Evolutionary conservation across 2,329 filamentous ascomycete genomes (phyloP).

Genomic region (Trichoderma gracile): DNA sequence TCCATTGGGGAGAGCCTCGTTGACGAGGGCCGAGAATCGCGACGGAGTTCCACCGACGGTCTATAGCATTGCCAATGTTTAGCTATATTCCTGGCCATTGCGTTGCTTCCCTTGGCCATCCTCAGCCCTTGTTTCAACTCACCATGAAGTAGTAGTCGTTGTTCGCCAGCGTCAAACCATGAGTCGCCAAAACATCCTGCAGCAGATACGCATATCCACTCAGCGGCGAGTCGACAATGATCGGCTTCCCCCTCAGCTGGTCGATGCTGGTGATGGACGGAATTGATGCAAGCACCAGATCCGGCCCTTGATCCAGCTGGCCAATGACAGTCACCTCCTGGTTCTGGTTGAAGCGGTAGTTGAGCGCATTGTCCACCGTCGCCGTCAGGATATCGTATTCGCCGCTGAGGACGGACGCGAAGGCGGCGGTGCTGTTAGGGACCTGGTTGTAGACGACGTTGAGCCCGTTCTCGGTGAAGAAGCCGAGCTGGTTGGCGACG

Average conservation of each 20-base stretch:
- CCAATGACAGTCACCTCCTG: conserved; percentile 7
- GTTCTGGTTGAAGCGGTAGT: conserved; percentile 21
- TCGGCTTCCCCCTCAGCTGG: conserved; percentile 17
- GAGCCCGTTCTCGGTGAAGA: conserved; percentile 11
- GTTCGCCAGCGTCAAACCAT: conserved; percentile 5
- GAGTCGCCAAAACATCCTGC: background rate
- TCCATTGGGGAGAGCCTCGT: conserved; percentile 6
- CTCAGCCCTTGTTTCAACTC: background rate
- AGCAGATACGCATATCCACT: conserved; percentile 19
- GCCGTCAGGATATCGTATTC: conserved; percentile 14
- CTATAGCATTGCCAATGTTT: background rate
- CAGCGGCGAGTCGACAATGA: conserved; percentile 10
- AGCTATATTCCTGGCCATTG: background rate
- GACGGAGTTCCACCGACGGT: conserved; percentile 10
- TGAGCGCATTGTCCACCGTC: conserved; percentile 19
- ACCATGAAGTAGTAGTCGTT: conserved; percentile 16
- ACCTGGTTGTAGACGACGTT: conserved; percentile 11
- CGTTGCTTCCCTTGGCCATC: background rate
- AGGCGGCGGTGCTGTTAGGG: conserved; percentile 11
- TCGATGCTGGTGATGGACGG: conserved; percentile 20
- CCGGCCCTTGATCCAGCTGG: conserved; percentile 10
- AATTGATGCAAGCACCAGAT: conserved; percentile 12
- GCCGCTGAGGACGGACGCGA: conserved; percentile 12
- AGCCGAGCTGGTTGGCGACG: conserved; percentile 13
- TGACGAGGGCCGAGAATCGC: conserved; percentile 7